Percentiles rank a stretch among this genome's conserved stretches.
These are phyloP conservation scores for Talaromyces stipitatus DNA, from an alignment of 495 filamentous ascomycete genomes.

Conservation along the genomic window DNA sequence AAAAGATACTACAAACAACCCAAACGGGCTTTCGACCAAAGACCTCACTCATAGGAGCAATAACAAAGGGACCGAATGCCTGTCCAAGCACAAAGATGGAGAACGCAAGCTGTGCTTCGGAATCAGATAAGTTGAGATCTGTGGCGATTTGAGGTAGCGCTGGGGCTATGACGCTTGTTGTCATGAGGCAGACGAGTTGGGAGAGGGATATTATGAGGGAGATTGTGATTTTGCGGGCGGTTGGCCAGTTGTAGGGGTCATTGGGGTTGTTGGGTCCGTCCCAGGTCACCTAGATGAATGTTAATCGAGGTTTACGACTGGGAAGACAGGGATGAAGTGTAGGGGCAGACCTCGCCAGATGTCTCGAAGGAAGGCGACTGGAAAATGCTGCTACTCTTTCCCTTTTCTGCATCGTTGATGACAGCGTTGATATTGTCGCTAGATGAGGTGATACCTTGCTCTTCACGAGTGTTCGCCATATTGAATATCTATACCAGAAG, in stretches of 20 bases:
- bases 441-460: background rate
- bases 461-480: background rate
- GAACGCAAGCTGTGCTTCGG: background rate
- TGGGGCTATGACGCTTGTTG: constrained; percentile 2
- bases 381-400: background rate
- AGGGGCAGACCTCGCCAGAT: background rate
- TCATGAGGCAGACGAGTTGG: constrained; percentile 3
- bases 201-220: background rate
- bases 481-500: background rate
- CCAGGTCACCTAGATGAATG: constrained; percentile 26
- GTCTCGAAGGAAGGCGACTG: background rate
- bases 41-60: constrained; percentile 58
- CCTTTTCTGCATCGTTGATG: background rate
- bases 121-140: background rate
- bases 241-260: constrained; percentile 57
- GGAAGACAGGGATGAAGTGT: background rate
- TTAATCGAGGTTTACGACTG: background rate
- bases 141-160: background rate
- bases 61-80: constrained; percentile 48
- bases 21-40: constrained; percentile 55
- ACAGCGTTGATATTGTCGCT: background rate
- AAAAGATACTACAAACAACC: constrained; percentile 46
- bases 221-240: background rate
- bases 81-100: constrained; percentile 2
- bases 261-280: constrained; percentile 51